Base-by-base conservation (phyloP, 192 early-diverging fungal genomes). In the Backusella tarrabulga region DNA sequence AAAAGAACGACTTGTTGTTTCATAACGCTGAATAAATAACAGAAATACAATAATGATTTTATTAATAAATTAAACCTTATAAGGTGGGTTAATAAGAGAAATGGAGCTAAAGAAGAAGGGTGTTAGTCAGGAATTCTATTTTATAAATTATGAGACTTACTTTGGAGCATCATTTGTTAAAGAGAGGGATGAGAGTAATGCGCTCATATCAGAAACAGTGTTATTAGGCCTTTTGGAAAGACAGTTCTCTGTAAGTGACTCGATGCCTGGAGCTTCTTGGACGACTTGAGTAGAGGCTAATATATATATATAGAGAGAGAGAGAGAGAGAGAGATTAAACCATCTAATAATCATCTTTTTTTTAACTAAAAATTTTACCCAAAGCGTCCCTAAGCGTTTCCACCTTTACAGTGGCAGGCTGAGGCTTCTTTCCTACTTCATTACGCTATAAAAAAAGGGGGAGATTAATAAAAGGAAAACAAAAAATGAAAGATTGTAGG, bases 21-120 rank as follows among this genome's bases (percentile, higher is more conserved):
- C 42, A 17, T 4, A 17, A 11, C 12, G 38, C 11, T 40, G 19
- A 52, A 52, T 19, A 7, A n/a, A 54, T 21, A 54, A 23, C 6
- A 54, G 8, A 54, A 54, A 54, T 56, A 56, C 19, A 21, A 21
- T 56, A 26, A 56, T 21, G n/a, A 26, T 21, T 56, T 56, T 23
- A 23, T 56, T 23, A 63, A 63, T 9, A 63, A 63, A 63, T 72
- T 46, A 72, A 19, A 15, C 21, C 42, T 44, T 72, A 23, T 72
- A 72, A 34, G 71, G 71, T 46, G 71, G 71, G 29, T 72, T 72
- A 9, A 72, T 44, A 29, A 72, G 42, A 44, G 71, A 72, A 72
- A 23, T 17, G 23, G 71, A 44, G 4, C 71, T 72, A 46, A 29
- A 32, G 21, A 32, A 29, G 23, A 32, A 32, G 5, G 12, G 29